phyloP scores from a whole-genome alignment of 106 monocot genomes.

The Triglochin maritima region DNA sequence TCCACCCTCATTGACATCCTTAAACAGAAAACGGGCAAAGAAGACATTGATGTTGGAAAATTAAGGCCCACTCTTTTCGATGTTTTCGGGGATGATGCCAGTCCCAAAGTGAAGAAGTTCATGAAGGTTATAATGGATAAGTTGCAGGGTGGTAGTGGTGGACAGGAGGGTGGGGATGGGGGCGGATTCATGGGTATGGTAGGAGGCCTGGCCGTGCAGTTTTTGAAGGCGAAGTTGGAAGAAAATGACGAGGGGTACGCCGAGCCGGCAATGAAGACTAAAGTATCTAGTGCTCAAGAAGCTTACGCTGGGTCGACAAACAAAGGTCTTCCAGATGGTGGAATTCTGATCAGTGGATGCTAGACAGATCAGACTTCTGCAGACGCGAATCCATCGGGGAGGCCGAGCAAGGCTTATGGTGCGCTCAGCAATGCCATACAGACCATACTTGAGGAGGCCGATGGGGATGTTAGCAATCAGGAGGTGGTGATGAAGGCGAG shows the following conservation, averaged over 20 bases:
- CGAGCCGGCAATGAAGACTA: slow-evolving; percentile 45
- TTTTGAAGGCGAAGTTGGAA: slow-evolving; percentile 57
- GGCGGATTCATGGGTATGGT: slow-evolving; percentile 64
- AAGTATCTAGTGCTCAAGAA: slow-evolving; percentile 41
- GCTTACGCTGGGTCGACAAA: slow-evolving; percentile 60
- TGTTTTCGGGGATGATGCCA: slow-evolving; percentile 85
- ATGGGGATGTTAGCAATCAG: slow-evolving; percentile 44
- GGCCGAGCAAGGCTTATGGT: slow-evolving; percentile 47
- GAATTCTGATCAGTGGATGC: slow-evolving; percentile 87
- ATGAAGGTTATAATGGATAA: slow-evolving; percentile 74
- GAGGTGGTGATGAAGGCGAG: slow-evolving; percentile 61
- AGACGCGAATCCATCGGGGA: slow-evolving; percentile 43
- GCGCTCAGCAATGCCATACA: slow-evolving; percentile 93
- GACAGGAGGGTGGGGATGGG: slow-evolving; percentile 16
- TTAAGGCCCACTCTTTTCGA: slow-evolving; percentile 72
- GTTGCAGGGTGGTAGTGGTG: slow-evolving; percentile 33
- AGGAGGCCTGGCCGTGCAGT: slow-evolving; percentile 61
- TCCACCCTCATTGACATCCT: slow-evolving; percentile 77
- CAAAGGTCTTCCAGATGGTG: slow-evolving; percentile 42
- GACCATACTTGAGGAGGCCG: slow-evolving; percentile 39
- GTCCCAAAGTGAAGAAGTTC: slow-evolving; percentile 95
- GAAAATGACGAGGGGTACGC: slow-evolving; percentile 52
- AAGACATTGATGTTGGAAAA: slow-evolving; percentile 82
- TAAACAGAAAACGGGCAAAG: slow-evolving; percentile 79
- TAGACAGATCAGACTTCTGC: slow-evolving; percentile 91